phyloP scores from a whole-genome alignment of 768 basidiomycete species.

The Cyclocybe cylindracea region DNA sequence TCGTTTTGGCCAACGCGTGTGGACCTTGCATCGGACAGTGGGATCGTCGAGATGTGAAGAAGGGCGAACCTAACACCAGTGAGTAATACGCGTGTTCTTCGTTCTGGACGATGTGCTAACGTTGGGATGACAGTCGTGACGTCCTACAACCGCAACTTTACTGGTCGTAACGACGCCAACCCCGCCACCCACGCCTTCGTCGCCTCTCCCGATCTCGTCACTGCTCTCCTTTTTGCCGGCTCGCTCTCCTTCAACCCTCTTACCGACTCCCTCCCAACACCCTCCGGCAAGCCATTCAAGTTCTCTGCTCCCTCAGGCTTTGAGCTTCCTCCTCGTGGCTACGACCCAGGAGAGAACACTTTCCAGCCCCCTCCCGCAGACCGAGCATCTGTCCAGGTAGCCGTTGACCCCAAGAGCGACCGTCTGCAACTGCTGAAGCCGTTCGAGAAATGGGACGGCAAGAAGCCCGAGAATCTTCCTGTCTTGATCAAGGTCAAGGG shows the following conservation, averaged over 20 bases:
- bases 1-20: conserved; percentile 97
- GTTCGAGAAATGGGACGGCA: conserved; percentile 91
- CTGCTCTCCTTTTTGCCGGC: conserved; percentile 95
- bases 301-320: conserved; percentile 90
- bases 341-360: conserved; percentile 95
- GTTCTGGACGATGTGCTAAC: conserved; percentile 5
- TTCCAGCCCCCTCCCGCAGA: conserved; percentile 94
- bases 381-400: conserved; percentile 81
- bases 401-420: conserved; percentile 81
- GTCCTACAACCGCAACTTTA: conserved; percentile 99
- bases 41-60: conserved; percentile 96
- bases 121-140: conserved; percentile 72
- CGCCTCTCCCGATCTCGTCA: conserved; percentile 92
- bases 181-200: conserved; percentile 98
- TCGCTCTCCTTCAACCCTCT: conserved; percentile 95
- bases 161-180: conserved; percentile 99
- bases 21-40: conserved; percentile 99
- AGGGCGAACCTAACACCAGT: conserved; percentile 97
- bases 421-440: conserved; percentile 90
- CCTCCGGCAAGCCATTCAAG: conserved; percentile 96
- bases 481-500: conserved; percentile 98
- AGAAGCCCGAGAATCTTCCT: conserved; percentile 86
- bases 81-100: conserved; percentile 27
- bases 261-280: conserved; percentile 82
- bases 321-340: conserved; percentile 94